A percentile compares a stretch with the other conserved stretches of the same genome.
phyloP scores from a whole-genome alignment of 352 stramenopile species.

The Pythium graminicola region DNA sequence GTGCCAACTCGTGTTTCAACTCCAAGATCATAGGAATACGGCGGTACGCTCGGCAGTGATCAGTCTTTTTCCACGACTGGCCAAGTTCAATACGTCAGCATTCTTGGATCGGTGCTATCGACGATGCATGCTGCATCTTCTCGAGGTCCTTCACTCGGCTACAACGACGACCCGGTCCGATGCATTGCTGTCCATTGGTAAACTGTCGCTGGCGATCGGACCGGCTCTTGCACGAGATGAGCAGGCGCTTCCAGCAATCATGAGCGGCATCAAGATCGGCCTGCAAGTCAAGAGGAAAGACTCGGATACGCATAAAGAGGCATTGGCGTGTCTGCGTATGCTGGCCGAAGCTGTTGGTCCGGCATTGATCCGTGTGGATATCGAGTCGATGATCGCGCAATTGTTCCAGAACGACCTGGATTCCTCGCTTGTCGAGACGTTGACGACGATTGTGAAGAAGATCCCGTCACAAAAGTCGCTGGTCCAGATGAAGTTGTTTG shows the following conservation, averaged over 20 bases:
- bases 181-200: slow-evolving; percentile 77
- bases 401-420: slow-evolving; percentile 84
- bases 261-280: slow-evolving; percentile 82
- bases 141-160: slow-evolving; percentile 76
- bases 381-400: slow-evolving; percentile 70
- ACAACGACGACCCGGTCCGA: slow-evolving; percentile 73
- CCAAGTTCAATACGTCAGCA: slow-evolving; percentile 85
- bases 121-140: slow-evolving; percentile 74
- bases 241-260: slow-evolving; percentile 70
- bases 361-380: slow-evolving; percentile 67
- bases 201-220: slow-evolving; percentile 77
- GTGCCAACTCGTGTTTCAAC: slow-evolving; percentile 65
- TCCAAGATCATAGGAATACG: slow-evolving; percentile 74
- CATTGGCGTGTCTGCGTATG: slow-evolving; percentile 76
- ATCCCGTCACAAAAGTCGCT: slow-evolving; percentile 67
- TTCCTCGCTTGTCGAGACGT: slow-evolving; percentile 68
- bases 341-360: slow-evolving; percentile 68
- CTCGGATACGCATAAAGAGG: slow-evolving; percentile 79
- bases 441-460: slow-evolving; percentile 81
- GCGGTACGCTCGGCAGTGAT: slow-evolving; percentile 79
- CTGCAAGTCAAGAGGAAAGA: slow-evolving; percentile 81
- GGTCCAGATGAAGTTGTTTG: slow-evolving; percentile 81
- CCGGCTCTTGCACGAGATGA: slow-evolving; percentile 69
- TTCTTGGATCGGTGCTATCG: slow-evolving; percentile 83
- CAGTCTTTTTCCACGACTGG: slow-evolving; percentile 74